Evolutionary conservation across 164 flowering plant genomes (phyloP), one percentile per base, ranked within the genome.

Genomic region (Magnolia changhungtana): DNA sequence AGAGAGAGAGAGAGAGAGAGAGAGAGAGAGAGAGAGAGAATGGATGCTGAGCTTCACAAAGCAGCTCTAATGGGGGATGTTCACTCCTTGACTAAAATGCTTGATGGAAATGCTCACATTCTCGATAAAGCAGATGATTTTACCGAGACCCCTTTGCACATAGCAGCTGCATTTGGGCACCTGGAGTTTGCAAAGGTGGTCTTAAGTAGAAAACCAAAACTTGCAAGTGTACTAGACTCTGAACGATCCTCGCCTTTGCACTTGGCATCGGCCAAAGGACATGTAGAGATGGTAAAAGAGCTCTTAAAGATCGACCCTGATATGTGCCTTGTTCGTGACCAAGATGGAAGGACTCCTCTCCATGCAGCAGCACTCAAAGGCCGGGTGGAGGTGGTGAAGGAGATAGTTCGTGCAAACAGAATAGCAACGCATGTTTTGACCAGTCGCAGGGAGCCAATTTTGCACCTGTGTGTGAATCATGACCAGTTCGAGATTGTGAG

Each of bases 331-430:
- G 58, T 83, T 13, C 86, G 78, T 66, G 93, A 90, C 74, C 66
- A 63, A 13, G 81, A 83, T 5, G 91, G 90, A 6, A 80, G 87
- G 29, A 87, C 86, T 0, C 90, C 90, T 0, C 83, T 88, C 4
- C 91, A 90, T 63, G 78, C 79, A 72, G 90, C 90, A 0, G 90
- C 89, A 1, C 80, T 77, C 45, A 88, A 85, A 79, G 91, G 91
- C 3, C 72, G 86, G 31, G 78, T 84, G 8, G 79, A 63, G 61
- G 84, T 87, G 58, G 76, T 88, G 7, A 82, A 83, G 9, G 89
- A 86, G 78, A 79, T 88, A 8, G 81, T 90, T 29, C 81, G 84
- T 0, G 29, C 29, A 4, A 84, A 77, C 58, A 85, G 82, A 10
- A 78, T 80, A 29, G 82, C 84, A 2, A 77, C 77, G 4, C 83